A percentile compares a stretch with the other conserved stretches of the same genome.
Evolutionary conservation across 179 eudicot species (phyloP).

Genomic region (Camellia oleifera): DNA sequence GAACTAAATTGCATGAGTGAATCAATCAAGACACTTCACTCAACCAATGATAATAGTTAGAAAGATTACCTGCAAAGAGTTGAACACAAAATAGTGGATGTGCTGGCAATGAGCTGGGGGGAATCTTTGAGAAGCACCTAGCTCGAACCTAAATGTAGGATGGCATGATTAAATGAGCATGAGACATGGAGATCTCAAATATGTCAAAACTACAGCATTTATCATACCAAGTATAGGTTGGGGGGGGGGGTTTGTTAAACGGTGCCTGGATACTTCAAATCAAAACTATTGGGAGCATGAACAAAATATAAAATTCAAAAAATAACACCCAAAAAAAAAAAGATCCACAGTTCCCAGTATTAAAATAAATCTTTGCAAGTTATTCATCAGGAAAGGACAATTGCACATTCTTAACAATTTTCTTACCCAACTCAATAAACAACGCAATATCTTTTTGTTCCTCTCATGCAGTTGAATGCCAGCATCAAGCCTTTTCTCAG

Average conservation of each 20-base stretch:
- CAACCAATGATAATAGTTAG: conserved; percentile 2
- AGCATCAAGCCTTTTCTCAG: conserved; percentile 56
- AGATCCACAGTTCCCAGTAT: conserved; percentile 1
- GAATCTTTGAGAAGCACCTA: conserved; percentile 82
- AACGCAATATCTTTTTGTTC: conserved; percentile 81
- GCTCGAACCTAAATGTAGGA: conserved; percentile 70
- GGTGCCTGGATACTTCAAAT: not conserved
- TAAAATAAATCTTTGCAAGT: not conserved
- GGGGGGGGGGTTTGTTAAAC: not conserved
- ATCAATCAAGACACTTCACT: conserved; percentile 13
- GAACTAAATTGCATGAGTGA: conserved; percentile 13
- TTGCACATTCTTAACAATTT: not conserved
- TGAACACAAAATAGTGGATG: conserved; percentile 92
- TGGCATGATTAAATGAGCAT: conserved; percentile 5
- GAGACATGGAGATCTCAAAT: not conserved
- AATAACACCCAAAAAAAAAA: not conserved
- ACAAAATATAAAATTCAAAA: not conserved
- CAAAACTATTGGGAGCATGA: not conserved
- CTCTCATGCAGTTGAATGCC: conserved; percentile 60
- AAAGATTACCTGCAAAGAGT: conserved; percentile 68
- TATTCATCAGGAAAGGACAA: not conserved
- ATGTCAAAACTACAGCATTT: conserved; percentile 9
- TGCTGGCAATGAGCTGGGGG: conserved; percentile 65
- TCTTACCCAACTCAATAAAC: conserved; percentile 95
- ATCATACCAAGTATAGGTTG: not conserved